Percentiles rank a stretch among this genome's conserved stretches.
These are phyloP conservation scores for Psilocybe azurescens DNA, from an alignment of 768 basidiomycete genomes.

Conservation along the genomic window DNA sequence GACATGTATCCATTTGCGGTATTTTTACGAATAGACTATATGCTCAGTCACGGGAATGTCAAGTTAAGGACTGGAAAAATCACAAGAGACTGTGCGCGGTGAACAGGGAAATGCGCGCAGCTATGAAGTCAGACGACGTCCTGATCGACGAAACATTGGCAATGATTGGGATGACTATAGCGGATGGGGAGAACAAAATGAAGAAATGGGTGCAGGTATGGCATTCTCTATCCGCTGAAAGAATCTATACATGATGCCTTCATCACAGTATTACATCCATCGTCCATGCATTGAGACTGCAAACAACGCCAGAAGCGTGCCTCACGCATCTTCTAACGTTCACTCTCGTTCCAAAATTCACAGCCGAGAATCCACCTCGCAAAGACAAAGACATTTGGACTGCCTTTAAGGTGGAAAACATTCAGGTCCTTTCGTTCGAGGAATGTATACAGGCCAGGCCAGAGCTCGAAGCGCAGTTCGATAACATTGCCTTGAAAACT, in stretches of 20 bases:
- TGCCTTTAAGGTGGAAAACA: neutral
- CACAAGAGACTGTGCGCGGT: conserved; percentile 12
- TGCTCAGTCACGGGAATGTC: conserved; percentile 9
- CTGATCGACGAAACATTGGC: neutral
- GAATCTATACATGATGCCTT: neutral
- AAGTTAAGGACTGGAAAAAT: conserved; percentile 4
- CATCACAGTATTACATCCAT: neutral
- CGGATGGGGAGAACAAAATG: conserved; percentile 5
- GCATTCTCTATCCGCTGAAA: neutral
- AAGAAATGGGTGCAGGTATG: conserved; percentile 17
- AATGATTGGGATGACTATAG: neutral
- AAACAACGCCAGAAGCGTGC: neutral
- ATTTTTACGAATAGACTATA: neutral
- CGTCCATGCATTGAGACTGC: neutral
- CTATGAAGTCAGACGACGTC: conserved; percentile 3
- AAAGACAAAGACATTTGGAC: neutral
- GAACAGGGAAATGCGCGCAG: conserved; percentile 2
- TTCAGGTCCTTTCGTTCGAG: neutral
- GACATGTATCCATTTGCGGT: neutral
- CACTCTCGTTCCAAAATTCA: neutral
- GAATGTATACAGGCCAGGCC: neutral
- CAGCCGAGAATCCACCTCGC: neutral
- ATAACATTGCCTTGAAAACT: neutral
- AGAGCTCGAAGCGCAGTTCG: neutral
- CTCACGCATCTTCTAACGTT: neutral